Base-by-base conservation (phyloP, 441 rosid genomes). In the Biscutella laevigata region DNA sequence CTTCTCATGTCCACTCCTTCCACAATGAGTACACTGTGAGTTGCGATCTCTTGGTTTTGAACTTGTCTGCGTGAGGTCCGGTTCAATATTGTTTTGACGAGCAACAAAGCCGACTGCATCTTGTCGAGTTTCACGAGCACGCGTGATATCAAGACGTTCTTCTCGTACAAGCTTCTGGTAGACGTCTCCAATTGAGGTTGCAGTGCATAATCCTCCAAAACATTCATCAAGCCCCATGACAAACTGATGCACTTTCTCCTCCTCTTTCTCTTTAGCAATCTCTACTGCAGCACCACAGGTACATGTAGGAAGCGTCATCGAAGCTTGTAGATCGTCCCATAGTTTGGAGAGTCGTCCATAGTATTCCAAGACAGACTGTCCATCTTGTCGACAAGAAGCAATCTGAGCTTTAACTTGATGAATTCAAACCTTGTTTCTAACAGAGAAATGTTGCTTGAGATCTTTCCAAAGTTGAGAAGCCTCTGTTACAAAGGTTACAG, bases 301-400 rank as follows among this genome's bases (percentile, higher is more conserved):
- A 3, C 20, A 17, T 17, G 20, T 17, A 1, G 20, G 20, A 17
- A 17, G 20, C 2, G 20, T 17, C 3, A 17, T 1, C 20, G 20
- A 17, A 1, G 36, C 2, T 33, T 42, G 29, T 0, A 69, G 15
- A 17, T 21, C 53, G 29, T 57, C 28, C 29, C 61, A 26, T 2
- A 45, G 2, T 0, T 1, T 7, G 2, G 13, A 26, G 1, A 45
- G 0, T 0, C 2, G 4, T 0, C 34, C 51, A 15, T 7, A 45
- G 0, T 45, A 45, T 0, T 45, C 20, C 0, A 27, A 3, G 2
- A 29, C 27, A 0, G 1, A 0, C 2, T 48, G 38, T 0, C 38
- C 27, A 16, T 19, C 27, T 7, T 48, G 53, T 1, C 27, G 1
- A 17, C 37, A 30, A 0, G 16, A 0, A 0, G 16, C 25, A 0